Conservation (phyloP, 495 filamentous ascomycete species). For the Aspergillus ostianus region DNA sequence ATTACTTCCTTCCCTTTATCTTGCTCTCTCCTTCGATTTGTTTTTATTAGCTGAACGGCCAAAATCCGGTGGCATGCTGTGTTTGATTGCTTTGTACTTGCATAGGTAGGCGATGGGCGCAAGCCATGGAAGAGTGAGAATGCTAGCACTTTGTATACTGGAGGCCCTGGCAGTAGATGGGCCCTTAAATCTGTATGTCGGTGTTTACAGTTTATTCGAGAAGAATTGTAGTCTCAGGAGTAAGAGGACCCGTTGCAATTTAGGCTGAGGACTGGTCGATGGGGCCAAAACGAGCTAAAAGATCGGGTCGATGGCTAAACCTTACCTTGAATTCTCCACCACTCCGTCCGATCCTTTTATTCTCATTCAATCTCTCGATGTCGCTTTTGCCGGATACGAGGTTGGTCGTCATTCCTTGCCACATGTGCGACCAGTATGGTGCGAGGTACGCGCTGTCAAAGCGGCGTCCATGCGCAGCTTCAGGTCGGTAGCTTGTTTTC, state of each 20-base stretch:
- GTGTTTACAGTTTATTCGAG: no score
- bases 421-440: slow-evolving; percentile 33
- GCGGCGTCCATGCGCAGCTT: slow-evolving; percentile 31
- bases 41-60: background rate
- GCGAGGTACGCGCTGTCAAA: slow-evolving; percentile 40
- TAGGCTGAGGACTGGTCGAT: background rate
- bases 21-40: background rate
- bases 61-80: background rate
- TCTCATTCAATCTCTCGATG: background rate
- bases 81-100: background rate
- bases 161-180: no score
- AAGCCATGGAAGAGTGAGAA: background rate
- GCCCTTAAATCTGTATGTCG: no score
- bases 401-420: slow-evolving; percentile 2
- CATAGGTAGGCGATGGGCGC: background rate
- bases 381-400: slow-evolving; percentile 8
- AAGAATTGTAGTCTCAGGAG: no score
- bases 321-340: background rate
- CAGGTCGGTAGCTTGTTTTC: slow-evolving; percentile 22
- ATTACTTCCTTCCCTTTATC: background rate
- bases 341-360: background rate
- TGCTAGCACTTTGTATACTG: background rate
- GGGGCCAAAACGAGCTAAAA: background rate
- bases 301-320: background rate
- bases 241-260: no score